These are phyloP conservation scores for Ophiocordyceps camponoti-rufipedis DNA, from an alignment of 2,329 filamentous ascomycete genomes.

Conservation along the genomic window DNA sequence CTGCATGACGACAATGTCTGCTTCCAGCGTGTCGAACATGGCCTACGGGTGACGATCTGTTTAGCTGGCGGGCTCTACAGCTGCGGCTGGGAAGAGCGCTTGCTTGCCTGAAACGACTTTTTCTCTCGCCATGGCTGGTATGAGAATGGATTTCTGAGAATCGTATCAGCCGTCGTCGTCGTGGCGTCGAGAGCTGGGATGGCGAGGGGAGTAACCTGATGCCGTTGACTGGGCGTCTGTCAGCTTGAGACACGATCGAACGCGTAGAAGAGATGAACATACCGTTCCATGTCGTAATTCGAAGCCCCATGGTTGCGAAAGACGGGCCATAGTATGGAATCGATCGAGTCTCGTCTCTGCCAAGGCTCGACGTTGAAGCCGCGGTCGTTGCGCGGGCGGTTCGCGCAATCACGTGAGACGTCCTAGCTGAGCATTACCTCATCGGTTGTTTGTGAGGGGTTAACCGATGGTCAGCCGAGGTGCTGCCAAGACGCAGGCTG, in stretches of 20 bases:
- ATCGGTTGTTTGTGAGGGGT: too few relatives aligned
- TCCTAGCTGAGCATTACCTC: not conserved
- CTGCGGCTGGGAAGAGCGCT: not conserved
- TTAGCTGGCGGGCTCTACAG: not conserved
- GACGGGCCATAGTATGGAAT: not conserved
- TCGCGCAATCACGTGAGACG: slow-evolving; percentile 13
- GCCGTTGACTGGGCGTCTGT: slow-evolving; percentile 45
- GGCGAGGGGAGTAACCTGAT: slow-evolving; percentile 34
- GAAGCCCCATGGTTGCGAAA: slow-evolving; percentile 41
- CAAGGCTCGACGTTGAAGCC: too few relatives aligned
- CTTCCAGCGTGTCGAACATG: slow-evolving; percentile 88
- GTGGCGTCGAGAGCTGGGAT: not conserved
- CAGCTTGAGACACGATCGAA: not conserved
- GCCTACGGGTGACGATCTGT: slow-evolving; percentile 24
- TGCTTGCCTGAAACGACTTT: slow-evolving; percentile 46
- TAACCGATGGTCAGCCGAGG: too few relatives aligned
- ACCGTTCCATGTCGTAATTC: slow-evolving; percentile 83
- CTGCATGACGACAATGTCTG: slow-evolving; percentile 89
- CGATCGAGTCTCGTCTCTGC: not conserved
- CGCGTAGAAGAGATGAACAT: slow-evolving; percentile 2
- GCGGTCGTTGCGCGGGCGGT: slow-evolving; percentile 4
- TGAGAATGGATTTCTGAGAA: slow-evolving; percentile 55
- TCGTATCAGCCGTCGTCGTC: not conserved
- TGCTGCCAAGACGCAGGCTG: too few relatives aligned
- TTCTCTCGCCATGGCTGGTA: slow-evolving; percentile 68